These are phyloP conservation scores for Aspergillus pseudotamarii DNA, from an alignment of 2,329 filamentous ascomycete genomes.

Conservation along the genomic window DNA sequence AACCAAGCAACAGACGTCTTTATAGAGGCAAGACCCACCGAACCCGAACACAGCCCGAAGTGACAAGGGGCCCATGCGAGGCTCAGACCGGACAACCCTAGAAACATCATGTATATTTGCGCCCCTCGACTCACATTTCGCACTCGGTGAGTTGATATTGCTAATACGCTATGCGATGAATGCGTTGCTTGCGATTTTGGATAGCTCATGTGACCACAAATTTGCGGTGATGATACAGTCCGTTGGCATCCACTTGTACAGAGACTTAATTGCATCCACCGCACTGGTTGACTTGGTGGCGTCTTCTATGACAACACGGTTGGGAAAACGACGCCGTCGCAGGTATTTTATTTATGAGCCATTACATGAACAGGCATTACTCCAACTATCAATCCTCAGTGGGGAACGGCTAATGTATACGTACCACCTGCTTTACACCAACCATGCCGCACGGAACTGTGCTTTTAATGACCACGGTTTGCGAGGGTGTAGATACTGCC, in stretches of 20 bases:
- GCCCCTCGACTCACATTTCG: neutral
- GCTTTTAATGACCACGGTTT: neutral
- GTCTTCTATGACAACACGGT: neutral
- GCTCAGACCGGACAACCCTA: neutral
- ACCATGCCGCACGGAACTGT: neutral
- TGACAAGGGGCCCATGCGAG: neutral
- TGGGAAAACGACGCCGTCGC: neutral
- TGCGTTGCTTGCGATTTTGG: neutral
- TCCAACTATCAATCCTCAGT: no score
- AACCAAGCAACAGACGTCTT: neutral
- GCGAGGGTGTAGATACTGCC: neutral
- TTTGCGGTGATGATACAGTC: constrained; percentile 4
- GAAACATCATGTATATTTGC: neutral
- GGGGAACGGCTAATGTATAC: neutral
- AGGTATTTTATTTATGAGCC: neutral
- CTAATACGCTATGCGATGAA: constrained; percentile 2
- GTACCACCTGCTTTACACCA: neutral
- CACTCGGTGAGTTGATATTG: neutral
- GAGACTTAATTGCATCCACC: neutral
- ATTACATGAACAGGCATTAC: no score
- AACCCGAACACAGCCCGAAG: neutral
- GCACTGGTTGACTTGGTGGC: no score
- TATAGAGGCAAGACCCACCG: neutral
- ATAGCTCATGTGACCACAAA: neutral
- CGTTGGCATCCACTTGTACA: neutral